phyloP scores from a whole-genome alignment of 805 yeast genomes.

The Brettanomyces sp. region DNA sequence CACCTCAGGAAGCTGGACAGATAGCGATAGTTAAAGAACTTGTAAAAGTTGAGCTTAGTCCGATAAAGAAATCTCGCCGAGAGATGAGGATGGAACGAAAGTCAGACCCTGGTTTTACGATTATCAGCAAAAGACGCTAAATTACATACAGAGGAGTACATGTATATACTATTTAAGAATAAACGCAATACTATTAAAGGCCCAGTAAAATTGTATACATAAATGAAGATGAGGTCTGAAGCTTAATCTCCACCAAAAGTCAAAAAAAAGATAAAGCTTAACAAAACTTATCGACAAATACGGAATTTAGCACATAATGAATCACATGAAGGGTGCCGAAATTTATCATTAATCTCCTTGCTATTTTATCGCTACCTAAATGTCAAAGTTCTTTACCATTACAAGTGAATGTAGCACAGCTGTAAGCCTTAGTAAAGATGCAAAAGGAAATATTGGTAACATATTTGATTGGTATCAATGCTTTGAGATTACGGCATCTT shows the following conservation, averaged over 20 bases:
- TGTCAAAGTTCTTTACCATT: too few relatives aligned
- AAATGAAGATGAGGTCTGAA: neutral
- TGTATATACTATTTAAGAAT: neutral
- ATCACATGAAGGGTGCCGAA: neutral
- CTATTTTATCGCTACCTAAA: too few relatives aligned
- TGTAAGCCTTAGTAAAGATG: too few relatives aligned
- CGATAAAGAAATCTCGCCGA: constrained; percentile 36
- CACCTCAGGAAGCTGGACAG: constrained; percentile 79
- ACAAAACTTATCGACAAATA: too few relatives aligned
- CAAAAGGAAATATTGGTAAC: neutral
- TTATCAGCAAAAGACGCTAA: constrained; percentile 25
- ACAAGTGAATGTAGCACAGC: too few relatives aligned
- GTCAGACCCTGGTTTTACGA: constrained; percentile 54
- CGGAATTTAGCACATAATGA: neutral
- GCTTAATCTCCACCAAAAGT: too few relatives aligned
- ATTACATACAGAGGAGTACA: constrained; percentile 1
- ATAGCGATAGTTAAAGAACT: constrained; percentile 77
- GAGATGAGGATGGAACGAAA: constrained; percentile 50
- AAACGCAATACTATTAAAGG: neutral
- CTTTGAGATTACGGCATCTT: too few relatives aligned
- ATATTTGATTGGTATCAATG: neutral
- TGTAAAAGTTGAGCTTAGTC: constrained; percentile 70
- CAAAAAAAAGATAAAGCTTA: too few relatives aligned
- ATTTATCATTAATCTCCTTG: neutral
- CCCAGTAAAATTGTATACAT: constrained; percentile 1